Conservation (phyloP, 2,329 filamentous ascomycete species). For the Byssochlamys sp. region DNA sequence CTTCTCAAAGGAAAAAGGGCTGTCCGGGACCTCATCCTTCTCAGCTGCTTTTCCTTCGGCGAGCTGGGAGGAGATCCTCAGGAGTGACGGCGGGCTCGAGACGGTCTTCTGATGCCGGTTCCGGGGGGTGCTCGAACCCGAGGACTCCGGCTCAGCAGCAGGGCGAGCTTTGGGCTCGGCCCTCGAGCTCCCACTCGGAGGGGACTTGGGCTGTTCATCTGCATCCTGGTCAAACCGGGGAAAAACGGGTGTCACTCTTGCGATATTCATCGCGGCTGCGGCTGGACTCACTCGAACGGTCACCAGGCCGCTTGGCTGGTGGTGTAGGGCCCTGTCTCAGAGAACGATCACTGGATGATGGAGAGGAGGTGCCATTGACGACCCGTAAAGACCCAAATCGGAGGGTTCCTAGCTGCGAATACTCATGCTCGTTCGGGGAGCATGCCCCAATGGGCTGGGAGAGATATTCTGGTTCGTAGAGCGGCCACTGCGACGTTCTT, state of each 20-base stretch:
- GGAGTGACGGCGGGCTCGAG: conserved; percentile 1
- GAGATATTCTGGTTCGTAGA: conserved; percentile 7
- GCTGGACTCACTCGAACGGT: conserved; percentile 6
- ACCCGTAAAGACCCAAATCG: conserved; percentile 32
- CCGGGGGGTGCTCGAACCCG: neutral
- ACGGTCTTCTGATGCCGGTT: neutral
- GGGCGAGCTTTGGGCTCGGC: neutral
- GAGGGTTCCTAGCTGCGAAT: conserved; percentile 32
- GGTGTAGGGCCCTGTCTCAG: conserved; percentile 9
- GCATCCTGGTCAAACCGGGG: neutral
- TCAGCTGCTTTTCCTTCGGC: conserved; percentile 8
- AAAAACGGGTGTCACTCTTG: neutral
- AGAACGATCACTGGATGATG: conserved; percentile 26
- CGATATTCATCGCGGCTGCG: neutral
- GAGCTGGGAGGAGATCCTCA: conserved; percentile 14
- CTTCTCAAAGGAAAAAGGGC: conserved; percentile 27
- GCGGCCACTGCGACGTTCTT: conserved; percentile 11
- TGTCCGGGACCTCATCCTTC: conserved; percentile 17
- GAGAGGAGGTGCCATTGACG: conserved; percentile 30
- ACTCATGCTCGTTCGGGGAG: conserved; percentile 22
- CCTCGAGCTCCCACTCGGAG: neutral
- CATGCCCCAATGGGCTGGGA: conserved; percentile 11
- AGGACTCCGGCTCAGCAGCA: neutral
- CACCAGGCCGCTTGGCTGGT: neutral
- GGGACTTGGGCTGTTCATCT: neutral